Base-by-base conservation (phyloP, 352 stramenopile genomes). In the Globisporangium orthogonon region DNA sequence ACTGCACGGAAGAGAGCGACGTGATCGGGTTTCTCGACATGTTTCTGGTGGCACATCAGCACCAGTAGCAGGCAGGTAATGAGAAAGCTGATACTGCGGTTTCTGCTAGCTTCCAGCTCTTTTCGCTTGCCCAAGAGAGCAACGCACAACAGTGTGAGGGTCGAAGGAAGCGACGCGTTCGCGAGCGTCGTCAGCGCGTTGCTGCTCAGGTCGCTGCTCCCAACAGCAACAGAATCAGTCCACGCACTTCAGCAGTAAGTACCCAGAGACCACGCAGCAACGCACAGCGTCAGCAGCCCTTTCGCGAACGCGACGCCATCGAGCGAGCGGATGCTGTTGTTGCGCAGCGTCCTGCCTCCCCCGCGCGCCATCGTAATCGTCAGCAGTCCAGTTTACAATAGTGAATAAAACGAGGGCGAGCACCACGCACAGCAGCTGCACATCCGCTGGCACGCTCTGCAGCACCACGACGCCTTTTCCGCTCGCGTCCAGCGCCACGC, bases 1-100 rank as follows among this genome's bases (percentile, higher is more conserved):
- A 62, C 1, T 37, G 45, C 0, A 59, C 64, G 5, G 63, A 41
- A 28, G 67, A 52, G 14, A 81, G 45, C 2, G 67, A 69, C 15
- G 57, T 47, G 48, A 81, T 70, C 9, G 48, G 54, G 23, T 81
- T 81, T 6, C 54, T 60, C 17, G 72, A 78, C 30, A 76, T 29
- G 47, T 78, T 67, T 35, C 72, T 81, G 9, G 3, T 81, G 9
- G 3, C 31, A 37, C 31, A 37, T 23, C 23, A 23, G 23, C 23
- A 23, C 23, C 23, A 23, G 23, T 23, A 23, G 23, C 23, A 23
- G 23, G 23, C 23, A 23, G 29, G 3, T 37, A 52, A 10, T n/a
- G 14, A 7, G 4, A 10, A 11, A 30, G 13, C 29, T 23, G 23
- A 23, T 23, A 23, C 23, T 23, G 23, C 23, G 23, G 23, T 23